phyloP scores from a whole-genome alignment of 805 yeast genomes.

The Tetrapisispora taiwanensis region DNA sequence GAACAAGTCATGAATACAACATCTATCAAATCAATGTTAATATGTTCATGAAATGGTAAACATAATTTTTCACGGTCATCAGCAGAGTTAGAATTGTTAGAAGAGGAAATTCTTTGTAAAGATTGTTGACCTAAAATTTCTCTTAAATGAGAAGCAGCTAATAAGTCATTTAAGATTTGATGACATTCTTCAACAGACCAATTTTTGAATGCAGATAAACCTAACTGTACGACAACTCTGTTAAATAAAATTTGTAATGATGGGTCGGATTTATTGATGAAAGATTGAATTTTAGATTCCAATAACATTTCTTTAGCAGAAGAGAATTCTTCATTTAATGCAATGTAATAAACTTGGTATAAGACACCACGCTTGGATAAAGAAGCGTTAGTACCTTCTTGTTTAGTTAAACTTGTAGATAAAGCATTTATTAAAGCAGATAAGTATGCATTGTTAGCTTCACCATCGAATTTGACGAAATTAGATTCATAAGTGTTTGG shows the following conservation, averaged over 20 bases:
- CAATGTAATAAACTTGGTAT: constrained; percentile 79
- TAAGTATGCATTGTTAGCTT: constrained; percentile 33
- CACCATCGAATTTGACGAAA: constrained; percentile 20
- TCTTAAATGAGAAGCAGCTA: constrained; percentile 74
- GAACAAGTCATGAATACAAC: constrained; percentile 88
- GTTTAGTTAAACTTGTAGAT: constrained; percentile 54
- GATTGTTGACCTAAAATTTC: constrained; percentile 89
- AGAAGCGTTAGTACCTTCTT: constrained; percentile 41
- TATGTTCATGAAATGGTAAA: constrained; percentile 97
- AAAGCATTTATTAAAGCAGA: constrained; percentile 54
- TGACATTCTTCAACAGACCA: constrained; percentile 82
- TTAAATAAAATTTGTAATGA: constrained; percentile 84
- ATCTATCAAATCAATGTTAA: constrained; percentile 88
- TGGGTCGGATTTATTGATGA: constrained; percentile 78
- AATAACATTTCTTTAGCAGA: constrained; percentile 83
- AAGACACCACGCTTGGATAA: constrained; percentile 78
- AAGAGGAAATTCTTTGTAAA: constrained; percentile 55
- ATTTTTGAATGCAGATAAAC: constrained; percentile 86
- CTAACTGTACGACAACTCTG: constrained; percentile 91
- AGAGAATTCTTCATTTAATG: constrained; percentile 74
- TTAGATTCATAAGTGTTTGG: constrained; percentile 17
- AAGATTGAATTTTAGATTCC: constrained; percentile 72
- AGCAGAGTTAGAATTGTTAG: constrained; percentile 24
- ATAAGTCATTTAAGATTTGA: constrained; percentile 78
- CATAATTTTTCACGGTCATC: constrained; percentile 47